Evolutionary conservation across 2,329 filamentous ascomycete genomes (phyloP).

Genomic region (Alternaria metachromatica): DNA sequence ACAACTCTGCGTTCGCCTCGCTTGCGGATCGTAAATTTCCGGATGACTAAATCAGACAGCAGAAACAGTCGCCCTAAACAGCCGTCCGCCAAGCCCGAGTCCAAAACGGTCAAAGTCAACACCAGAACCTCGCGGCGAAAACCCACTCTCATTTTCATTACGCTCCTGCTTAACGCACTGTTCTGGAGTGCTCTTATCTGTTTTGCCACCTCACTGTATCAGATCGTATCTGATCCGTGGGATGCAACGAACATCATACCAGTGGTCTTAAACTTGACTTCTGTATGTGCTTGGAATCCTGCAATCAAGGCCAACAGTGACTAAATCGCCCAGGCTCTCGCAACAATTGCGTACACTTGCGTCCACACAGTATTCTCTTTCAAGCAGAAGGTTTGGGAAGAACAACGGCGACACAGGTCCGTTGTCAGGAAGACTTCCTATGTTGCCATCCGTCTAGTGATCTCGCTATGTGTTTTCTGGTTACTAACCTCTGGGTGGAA

Average conservation of each 20-base stretch:
- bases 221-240: constrained; percentile 34
- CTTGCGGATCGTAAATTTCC: constrained; percentile 6
- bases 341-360: constrained; percentile 42
- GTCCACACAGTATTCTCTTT: constrained; percentile 45
- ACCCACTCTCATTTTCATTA: constrained; percentile 43
- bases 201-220: constrained; percentile 35
- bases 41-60: constrained; percentile 13
- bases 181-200: constrained; percentile 44
- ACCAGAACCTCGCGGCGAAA: constrained; percentile 35
- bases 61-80: constrained; percentile 29
- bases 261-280: constrained; percentile 40
- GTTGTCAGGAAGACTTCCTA: constrained; percentile 42
- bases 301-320: not conserved
- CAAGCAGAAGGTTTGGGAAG: constrained; percentile 40
- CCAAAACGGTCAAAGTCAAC: constrained; percentile 13
- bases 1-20: constrained; percentile 14
- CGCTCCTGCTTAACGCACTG: constrained; percentile 42
- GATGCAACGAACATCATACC: constrained; percentile 40
- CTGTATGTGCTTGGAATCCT: constrained; percentile 29
- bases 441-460: constrained; percentile 41
- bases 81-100: constrained; percentile 21
- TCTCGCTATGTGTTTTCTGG: constrained; percentile 45
- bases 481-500: constrained; percentile 49
- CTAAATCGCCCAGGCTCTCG: constrained; percentile 34
- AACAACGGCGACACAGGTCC: constrained; percentile 29